Evolutionary conservation across 495 filamentous ascomycete species (phyloP).

Genomic region (Lophiotrema nucula): DNA sequence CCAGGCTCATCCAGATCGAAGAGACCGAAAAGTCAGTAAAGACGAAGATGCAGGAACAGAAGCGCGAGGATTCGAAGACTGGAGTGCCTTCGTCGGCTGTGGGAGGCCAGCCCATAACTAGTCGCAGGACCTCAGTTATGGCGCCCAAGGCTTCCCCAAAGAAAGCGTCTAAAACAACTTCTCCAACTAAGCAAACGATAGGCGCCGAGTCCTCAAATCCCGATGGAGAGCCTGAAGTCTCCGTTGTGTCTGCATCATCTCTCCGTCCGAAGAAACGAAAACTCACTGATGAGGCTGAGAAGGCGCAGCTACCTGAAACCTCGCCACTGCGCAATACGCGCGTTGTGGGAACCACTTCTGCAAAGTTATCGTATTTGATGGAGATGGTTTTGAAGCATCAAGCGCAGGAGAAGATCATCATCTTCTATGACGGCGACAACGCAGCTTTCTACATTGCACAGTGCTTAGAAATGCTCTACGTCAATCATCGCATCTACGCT

Average conservation of each 20-base stretch:
- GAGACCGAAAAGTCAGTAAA: constrained; percentile 14
- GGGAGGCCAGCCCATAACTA: constrained; percentile 16
- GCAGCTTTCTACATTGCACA: constrained; percentile 69
- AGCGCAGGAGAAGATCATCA: constrained; percentile 75
- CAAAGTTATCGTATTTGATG: constrained; percentile 84
- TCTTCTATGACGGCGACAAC: constrained; percentile 90
- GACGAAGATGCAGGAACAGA: constrained; percentile 16
- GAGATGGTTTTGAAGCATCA: constrained; percentile 67
- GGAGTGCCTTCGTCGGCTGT: constrained; percentile 39
- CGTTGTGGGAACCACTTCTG: constrained; percentile 77
- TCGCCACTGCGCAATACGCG: constrained; percentile 61
- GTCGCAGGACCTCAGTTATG: neutral
- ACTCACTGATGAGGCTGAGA: constrained; percentile 22
- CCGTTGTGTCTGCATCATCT: neutral
- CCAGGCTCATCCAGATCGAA: constrained; percentile 8
- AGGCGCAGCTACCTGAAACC: constrained; percentile 38
- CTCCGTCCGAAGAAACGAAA: constrained; percentile 23
- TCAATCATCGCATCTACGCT: constrained; percentile 63
- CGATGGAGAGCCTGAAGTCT: neutral
- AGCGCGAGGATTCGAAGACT: constrained; percentile 26
- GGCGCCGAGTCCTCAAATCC: neutral
- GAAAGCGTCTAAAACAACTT: constrained; percentile 2
- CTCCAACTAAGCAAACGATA: neutral
- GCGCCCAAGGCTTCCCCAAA: constrained; percentile 3
- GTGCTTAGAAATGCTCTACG: constrained; percentile 61